phyloP scores from a whole-genome alignment of 2,329 filamentous ascomycete genomes.

The Nigrograna mackinnonii region DNA sequence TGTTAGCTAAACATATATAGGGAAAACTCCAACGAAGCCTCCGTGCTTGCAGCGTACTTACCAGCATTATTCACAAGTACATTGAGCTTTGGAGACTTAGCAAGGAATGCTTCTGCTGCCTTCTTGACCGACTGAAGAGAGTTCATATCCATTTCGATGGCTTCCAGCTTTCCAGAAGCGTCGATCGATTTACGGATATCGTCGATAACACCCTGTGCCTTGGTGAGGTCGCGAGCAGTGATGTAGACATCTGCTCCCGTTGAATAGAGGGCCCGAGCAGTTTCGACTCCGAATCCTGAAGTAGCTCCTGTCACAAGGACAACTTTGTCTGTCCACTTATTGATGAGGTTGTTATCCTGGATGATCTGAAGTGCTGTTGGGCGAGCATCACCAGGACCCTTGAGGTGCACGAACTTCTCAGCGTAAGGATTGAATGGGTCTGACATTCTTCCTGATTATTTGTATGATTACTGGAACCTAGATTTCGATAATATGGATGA shows the following conservation, averaged over 20 bases:
- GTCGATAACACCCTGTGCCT: not conserved
- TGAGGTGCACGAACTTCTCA: no score
- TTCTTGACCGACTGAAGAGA: not conserved
- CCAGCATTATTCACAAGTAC: not conserved
- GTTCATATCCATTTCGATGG: not conserved
- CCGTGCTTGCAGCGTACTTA: no score
- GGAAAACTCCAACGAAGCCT: no score
- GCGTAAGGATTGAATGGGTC: no score
- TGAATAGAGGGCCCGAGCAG: conserved; percentile 40
- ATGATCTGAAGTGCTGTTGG: conserved; percentile 44
- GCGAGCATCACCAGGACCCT: conserved; percentile 9
- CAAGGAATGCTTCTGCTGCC: conserved; percentile 50
- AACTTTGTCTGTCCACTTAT: conserved; percentile 25
- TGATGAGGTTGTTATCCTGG: conserved; percentile 37
- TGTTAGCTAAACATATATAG: no score
- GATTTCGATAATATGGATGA: no score
- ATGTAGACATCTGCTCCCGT: not conserved
- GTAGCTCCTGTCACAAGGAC: conserved; percentile 19
- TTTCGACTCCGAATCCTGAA: conserved; percentile 20
- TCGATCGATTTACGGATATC: no score
- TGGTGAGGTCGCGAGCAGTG: not conserved
- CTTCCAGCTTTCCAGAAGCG: no score
- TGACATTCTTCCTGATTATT: no score
- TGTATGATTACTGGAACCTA: no score
- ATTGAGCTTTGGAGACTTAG: conserved; percentile 24